Base-by-base conservation (phyloP, 139 green algal species). In the Micromonas commoda region DNA sequence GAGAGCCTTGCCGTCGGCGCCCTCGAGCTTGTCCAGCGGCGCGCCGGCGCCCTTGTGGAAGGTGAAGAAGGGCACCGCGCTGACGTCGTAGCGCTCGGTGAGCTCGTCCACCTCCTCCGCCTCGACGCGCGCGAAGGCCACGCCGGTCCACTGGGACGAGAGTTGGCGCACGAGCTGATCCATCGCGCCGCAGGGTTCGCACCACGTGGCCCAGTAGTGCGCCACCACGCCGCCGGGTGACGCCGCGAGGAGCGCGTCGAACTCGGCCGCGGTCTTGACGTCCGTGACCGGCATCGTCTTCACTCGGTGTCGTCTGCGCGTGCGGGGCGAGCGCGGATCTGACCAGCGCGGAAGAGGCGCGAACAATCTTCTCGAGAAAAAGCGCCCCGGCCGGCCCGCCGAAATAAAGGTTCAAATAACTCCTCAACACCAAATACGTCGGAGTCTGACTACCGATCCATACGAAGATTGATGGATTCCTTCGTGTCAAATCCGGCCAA, bases 181-280 rank as follows among this genome's bases (percentile, higher is more conserved):
- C 85, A 97, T 90, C 26, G 91, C 83, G 31, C 85, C 85, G 83
- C 90, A 96, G 16, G 90, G 91, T 66, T 92, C 90, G 61, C 87
- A 93, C 91, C 92, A 96, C 20, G 37, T 31, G 1, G 92, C 91
- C 87, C 87, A 92, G 77, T 94, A 97, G 78, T 92, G 85, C 3
- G 89, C 82, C 16, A 92, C 82, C 0, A 83, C 81, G 87, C 92
- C 19, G 68, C 23, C n/a, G 37, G 23, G 60, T 1, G 35, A n/a
- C n/a, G 23, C 28, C 64, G 64, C 64, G 64, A 71, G 26, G 64
- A 51, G 64, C 64, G 38, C 68, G 68, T 75, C 68, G 68, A 63
- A 61, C 68, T 57, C 45, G 9, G 45, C 45, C 45, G 45, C 45
- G 45, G 45, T 23, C 9, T 16, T 9, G 9, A 16, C 45, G 45